Evolutionary conservation across 78 protist genomes (phyloP), one percentile per base, ranked within the genome.

Genomic region (Dictyostelium firmibasis): DNA sequence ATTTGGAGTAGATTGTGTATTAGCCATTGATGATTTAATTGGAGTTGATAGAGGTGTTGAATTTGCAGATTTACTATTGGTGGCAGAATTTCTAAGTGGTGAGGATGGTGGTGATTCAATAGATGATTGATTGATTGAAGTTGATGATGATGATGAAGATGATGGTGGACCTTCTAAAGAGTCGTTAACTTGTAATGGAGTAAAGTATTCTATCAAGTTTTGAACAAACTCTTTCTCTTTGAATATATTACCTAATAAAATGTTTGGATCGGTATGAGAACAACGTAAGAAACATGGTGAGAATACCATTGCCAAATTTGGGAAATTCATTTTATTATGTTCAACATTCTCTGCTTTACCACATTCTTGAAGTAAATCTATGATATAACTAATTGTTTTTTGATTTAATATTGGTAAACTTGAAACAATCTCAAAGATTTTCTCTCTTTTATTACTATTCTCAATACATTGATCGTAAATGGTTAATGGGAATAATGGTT

Each of bases 261-360:
- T 89, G 2, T 83, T 67, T n/a, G 84, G 78, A 31, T 89, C 94
- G 4, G 84, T 43, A 10, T 81, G 83, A 3, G 86, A 72, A 5
- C 75, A 82, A 43, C 94, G 41, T 16, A 89, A 18, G 67, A 89
- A 53, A 35, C 85, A 81, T 16, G 94, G 94, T 35, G 88, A n/a
- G 33, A 89, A 89, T 2, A 78, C 85, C 75, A 84, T 89, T 20
- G 94, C 76, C 7, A 81, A 67, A 35, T 89, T 89, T n/a, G 82
- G 82, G 20, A 23, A 70, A 36, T 36, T 44, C 94, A 89, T 89
- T 47, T 79, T 43, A 23, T 79, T 43, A 5, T 7, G 11, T 53
- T 81, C 78, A 35, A 89, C 79, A 89, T 89, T 64, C 33, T 81
- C 94, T 4, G 94, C 53, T 31, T 38, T 41, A 27, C 74, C 72